Percentiles rank a stretch among this genome's conserved stretches.
phyloP scores from a whole-genome alignment of 2,329 filamentous ascomycete species.

The Dryadomyces sulphureus region DNA sequence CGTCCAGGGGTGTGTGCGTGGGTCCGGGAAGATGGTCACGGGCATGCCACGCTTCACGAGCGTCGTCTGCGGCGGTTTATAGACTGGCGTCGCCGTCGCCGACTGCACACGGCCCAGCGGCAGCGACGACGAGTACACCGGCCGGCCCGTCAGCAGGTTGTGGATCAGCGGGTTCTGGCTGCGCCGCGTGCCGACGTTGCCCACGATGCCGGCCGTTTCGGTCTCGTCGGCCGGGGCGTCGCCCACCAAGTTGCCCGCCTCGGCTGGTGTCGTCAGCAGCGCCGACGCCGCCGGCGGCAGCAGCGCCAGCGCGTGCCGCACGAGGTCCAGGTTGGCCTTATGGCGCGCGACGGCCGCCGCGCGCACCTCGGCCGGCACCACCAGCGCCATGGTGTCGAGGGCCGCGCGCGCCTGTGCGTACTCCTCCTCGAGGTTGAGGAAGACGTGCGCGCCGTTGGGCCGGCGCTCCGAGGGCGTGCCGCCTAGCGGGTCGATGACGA shows the following conservation, averaged over 20 bases:
- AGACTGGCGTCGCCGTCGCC: not conserved
- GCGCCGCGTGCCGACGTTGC: constrained; percentile 37
- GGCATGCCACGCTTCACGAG: constrained; percentile 87
- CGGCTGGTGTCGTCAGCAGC: constrained; percentile 72
- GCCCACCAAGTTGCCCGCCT: constrained; percentile 49
- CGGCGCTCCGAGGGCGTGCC: constrained; percentile 59
- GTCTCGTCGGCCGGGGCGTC: constrained; percentile 1
- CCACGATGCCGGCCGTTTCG: constrained; percentile 31
- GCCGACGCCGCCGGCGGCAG: constrained; percentile 76
- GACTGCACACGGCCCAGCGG: constrained; percentile 43
- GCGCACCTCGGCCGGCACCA: constrained; percentile 2
- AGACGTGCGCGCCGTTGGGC: constrained; percentile 56
- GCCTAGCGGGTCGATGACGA: constrained; percentile 75
- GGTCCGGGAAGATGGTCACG: constrained; percentile 66
- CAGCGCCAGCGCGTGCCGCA: constrained; percentile 54
- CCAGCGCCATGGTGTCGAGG: constrained; percentile 23
- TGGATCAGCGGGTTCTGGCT: constrained; percentile 78
- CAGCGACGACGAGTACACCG: constrained; percentile 79
- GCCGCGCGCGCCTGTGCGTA: constrained; percentile 54
- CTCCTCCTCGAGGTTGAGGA: constrained; percentile 89
- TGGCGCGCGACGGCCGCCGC: constrained; percentile 24
- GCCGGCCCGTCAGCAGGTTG: constrained; percentile 90
- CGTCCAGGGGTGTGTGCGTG: constrained; percentile 49
- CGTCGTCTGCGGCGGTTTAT: constrained; percentile 36
- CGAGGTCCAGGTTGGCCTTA: constrained; percentile 58